phyloP scores from a whole-genome alignment of 441 rosid species.

The Raphanus hybrid region DNA sequence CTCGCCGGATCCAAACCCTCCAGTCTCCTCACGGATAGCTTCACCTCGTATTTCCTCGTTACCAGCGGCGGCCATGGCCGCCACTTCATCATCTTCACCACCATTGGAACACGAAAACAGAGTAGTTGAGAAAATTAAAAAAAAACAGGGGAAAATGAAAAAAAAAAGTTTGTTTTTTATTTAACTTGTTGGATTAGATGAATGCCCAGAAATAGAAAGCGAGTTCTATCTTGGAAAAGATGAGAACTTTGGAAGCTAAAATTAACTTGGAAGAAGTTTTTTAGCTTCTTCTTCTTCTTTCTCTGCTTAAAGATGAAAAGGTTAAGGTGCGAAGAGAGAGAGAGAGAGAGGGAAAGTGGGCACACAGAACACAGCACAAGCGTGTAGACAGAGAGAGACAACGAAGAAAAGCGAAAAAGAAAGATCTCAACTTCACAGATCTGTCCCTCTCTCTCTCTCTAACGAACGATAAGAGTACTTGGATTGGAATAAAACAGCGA shows the following conservation, averaged over 20 bases:
- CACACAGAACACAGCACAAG: slow-evolving; percentile 41
- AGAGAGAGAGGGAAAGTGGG: slow-evolving; percentile 33
- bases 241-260: slow-evolving; percentile 7
- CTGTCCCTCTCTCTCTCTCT: slow-evolving; percentile 27
- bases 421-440: slow-evolving; percentile 42
- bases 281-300: slow-evolving; percentile 16
- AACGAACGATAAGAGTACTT: slow-evolving; percentile 1
- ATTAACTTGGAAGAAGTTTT: neutral
- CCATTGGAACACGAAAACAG: slow-evolving; percentile 50
- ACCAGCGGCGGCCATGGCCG: slow-evolving; percentile 93
- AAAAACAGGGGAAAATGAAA: neutral
- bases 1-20: slow-evolving; percentile 93
- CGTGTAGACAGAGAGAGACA: slow-evolving; percentile 36
- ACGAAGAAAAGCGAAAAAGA: slow-evolving; percentile 31
- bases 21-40: slow-evolving; percentile 59
- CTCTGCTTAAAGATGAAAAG: slow-evolving; percentile 9
- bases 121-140: slow-evolving; percentile 9
- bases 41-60: slow-evolving; percentile 80
- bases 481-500: slow-evolving; percentile 8
- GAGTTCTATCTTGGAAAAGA: slow-evolving; percentile 15
- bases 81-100: slow-evolving; percentile 98
- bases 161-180: neutral
- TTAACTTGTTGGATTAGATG: slow-evolving; percentile 15
- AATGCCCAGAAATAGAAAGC: slow-evolving; percentile 40
- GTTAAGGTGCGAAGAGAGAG: neutral